phyloP scores from a whole-genome alignment of 306 rosid species.

The Dalbergia cochinchinensis region DNA sequence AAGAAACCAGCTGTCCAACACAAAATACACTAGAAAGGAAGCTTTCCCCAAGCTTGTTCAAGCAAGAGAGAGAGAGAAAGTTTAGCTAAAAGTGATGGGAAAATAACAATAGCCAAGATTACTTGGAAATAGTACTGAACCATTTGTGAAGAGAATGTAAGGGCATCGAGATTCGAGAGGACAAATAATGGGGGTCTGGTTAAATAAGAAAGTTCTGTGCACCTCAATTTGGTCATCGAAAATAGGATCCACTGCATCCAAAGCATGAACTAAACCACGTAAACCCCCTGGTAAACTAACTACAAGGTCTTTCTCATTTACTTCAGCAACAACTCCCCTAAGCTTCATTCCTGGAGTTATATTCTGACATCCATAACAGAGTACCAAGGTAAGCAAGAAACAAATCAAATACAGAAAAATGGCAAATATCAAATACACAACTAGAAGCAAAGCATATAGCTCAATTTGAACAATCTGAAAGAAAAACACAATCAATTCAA shows the following conservation, averaged over 20 bases:
- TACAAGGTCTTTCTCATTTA: constrained; percentile 84
- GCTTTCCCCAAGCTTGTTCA: constrained; percentile 63
- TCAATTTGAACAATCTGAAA: background rate
- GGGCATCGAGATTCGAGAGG: background rate
- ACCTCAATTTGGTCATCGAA: constrained; percentile 63
- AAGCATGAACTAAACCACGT: constrained; percentile 86
- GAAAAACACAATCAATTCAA: background rate
- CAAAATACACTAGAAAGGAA: constrained; percentile 67
- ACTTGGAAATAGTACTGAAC: background rate
- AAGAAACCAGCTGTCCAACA: constrained; percentile 88
- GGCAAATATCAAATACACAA: background rate
- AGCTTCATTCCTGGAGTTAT: constrained; percentile 89
- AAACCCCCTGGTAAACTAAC: constrained; percentile 91
- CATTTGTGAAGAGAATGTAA: background rate
- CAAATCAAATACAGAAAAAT: background rate
- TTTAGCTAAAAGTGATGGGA: constrained; percentile 29
- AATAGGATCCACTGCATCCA: constrained; percentile 81
- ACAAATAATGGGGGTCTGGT: background rate
- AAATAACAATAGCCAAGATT: background rate
- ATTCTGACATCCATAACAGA: constrained; percentile 59
- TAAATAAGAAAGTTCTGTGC: background rate
- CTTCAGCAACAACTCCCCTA: constrained; percentile 96
- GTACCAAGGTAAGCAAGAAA: background rate
- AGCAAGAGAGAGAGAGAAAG: constrained; percentile 20
- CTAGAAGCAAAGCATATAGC: background rate